Percentiles rank a stretch among this genome's conserved stretches.
These are phyloP conservation scores for Phyllosticta citribraziliensis DNA, from an alignment of 2,329 filamentous ascomycete species.

Conservation along the genomic window DNA sequence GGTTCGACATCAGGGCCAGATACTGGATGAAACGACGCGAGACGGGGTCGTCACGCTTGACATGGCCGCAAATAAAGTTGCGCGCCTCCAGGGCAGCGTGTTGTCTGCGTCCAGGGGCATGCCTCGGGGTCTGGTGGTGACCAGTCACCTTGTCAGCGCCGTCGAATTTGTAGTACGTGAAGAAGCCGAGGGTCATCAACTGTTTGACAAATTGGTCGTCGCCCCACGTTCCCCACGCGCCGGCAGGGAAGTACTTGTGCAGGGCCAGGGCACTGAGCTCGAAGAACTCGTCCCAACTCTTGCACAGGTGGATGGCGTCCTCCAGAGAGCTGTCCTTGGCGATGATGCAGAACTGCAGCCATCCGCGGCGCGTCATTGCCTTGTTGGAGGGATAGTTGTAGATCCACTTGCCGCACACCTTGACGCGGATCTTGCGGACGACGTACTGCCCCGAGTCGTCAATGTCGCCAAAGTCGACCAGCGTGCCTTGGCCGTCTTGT, in stretches of 20 bases:
- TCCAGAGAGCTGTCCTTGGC: conserved; percentile 39
- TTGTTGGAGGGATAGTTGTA: conserved; percentile 43
- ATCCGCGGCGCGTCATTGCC: conserved; percentile 38
- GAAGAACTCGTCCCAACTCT: conserved; percentile 43
- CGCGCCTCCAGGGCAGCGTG: conserved; percentile 28
- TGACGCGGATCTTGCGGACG: conserved; percentile 34
- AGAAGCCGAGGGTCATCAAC: conserved; percentile 32
- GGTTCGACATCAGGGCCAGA: conserved; percentile 28
- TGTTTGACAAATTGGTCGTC: conserved; percentile 30
- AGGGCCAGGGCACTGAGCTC: conserved; percentile 37
- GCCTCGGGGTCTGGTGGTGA: conserved; percentile 17
- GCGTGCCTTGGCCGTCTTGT: conserved; percentile 13
- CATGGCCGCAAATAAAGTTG: conserved; percentile 34
- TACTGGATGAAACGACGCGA: conserved; percentile 36
- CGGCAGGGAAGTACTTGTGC: conserved; percentile 39
- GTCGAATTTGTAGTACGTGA: conserved; percentile 26
- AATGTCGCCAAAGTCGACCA: conserved; percentile 29
- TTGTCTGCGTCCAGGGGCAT: conserved; percentile 19
- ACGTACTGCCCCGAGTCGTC: conserved; percentile 23
- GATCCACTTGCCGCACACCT: conserved; percentile 39
- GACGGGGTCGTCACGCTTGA: conserved; percentile 33
- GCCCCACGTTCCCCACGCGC: conserved; percentile 36
- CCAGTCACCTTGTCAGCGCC: conserved; percentile 24
- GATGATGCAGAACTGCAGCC: conserved; percentile 43
- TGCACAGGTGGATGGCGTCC: conserved; percentile 38